These are phyloP conservation scores for Eruca vesicaria DNA, from an alignment of 441 rosid species.

Conservation along the genomic window DNA sequence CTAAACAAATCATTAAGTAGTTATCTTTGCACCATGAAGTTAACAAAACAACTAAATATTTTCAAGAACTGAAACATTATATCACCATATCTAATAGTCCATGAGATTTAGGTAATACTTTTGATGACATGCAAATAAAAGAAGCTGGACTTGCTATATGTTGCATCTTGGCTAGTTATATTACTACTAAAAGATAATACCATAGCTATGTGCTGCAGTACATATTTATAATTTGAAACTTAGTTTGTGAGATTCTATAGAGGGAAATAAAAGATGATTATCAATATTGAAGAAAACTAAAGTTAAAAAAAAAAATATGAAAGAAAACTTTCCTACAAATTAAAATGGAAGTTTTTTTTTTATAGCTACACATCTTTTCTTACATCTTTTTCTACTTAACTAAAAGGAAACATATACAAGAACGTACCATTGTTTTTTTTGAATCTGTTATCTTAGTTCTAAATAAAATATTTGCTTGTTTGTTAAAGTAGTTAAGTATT, in stretches of 20 bases:
- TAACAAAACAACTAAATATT: not conserved
- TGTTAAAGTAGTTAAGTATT: not conserved
- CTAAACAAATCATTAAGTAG: not conserved
- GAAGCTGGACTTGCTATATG: not conserved
- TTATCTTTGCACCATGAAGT: not conserved
- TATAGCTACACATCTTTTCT: not conserved
- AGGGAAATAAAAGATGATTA: not conserved
- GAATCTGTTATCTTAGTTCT: not conserved
- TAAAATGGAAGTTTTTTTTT: not conserved
- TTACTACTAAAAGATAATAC: not conserved
- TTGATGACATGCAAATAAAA: not conserved
- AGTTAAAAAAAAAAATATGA: too few relatives aligned
- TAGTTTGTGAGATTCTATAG: not conserved
- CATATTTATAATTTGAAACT: not conserved
- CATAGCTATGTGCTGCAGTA: not conserved
- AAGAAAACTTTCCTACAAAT: too few relatives aligned
- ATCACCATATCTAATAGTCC: not conserved
- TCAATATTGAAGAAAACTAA: not conserved
- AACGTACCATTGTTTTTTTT: not conserved
- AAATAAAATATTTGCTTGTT: not conserved
- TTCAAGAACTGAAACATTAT: not conserved
- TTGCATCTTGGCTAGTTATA: not conserved
- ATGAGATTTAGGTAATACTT: not conserved
- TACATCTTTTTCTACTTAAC: not conserved
- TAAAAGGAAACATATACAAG: not conserved